Evolutionary conservation across 345 rosid genomes (phyloP), one percentile per base, ranked within the genome.

Genomic region (Aquilaria malaccensis): DNA sequence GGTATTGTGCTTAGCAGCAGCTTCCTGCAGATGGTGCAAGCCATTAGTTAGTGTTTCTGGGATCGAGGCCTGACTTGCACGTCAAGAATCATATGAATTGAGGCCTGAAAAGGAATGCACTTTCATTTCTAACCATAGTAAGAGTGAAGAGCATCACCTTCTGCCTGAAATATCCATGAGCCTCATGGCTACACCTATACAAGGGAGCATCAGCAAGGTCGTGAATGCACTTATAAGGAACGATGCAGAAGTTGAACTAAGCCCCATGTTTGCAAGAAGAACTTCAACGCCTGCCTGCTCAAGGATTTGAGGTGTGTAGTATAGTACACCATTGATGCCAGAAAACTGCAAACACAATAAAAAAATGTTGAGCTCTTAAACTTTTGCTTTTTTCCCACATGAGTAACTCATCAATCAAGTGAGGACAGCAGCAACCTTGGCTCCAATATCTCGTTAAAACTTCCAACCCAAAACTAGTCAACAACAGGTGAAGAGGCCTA

Each of bases 261-360:
- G 65, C 32, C 99, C 99, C 69, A 90, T 33, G 73, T 76, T 64
- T 30, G 90, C 66, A 55, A 94, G 89, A 61, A 90, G 91, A 75
- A 94, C 89, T 71, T 82, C 91, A 5, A 90, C 97, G 1, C 97
- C 99, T 15, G 97, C 97, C 0, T 83, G 71, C 74, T 90, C 96
- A 5, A 90, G 97, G 71, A 94, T 94, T 82, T 90, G 99, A 70
- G 99, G 99, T 50, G 97, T 94, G 81, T 94, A 94, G 78, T 90
- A 90, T 15, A 94, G 89, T 67, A 94, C 96, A 56, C 97, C 99
- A 56, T 85, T 88, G 70, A 94, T 90, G 56, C 99, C 97, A 13
- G 99, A 85, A 70, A 94, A 82, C 99, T 94, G 77, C 80, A 70
- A 31, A 59, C 2, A 33, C 49, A 52, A 30, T n/a, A 66, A 4